Percentiles rank a stretch among this genome's conserved stretches.
These are phyloP conservation scores for Alternaria solani DNA, from an alignment of 2,329 filamentous ascomycete genomes.

Conservation along the genomic window DNA sequence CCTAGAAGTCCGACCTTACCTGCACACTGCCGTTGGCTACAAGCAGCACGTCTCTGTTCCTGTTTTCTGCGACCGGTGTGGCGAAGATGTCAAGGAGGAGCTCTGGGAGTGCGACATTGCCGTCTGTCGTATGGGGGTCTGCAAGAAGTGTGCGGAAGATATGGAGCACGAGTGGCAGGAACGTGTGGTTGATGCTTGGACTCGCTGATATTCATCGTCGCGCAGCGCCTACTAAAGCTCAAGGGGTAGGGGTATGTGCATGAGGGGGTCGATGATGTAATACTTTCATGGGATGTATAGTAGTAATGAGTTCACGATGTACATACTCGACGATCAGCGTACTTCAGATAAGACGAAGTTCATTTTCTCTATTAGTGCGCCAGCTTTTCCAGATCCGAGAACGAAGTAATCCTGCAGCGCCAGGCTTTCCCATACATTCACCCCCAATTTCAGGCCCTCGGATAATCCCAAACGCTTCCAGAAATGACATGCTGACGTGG, in stretches of 20 bases:
- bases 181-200: slow-evolving; percentile 12
- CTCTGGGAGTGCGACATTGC: slow-evolving; percentile 33
- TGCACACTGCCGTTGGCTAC: slow-evolving; percentile 16
- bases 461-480: background rate
- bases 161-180: slow-evolving; percentile 30
- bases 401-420: background rate
- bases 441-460: background rate
- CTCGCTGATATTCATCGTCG: background rate
- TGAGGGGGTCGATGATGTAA: background rate
- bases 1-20: slow-evolving; percentile 26
- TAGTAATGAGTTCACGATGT: background rate
- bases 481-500: accelerated
- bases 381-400: background rate
- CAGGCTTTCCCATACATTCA: background rate
- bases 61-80: slow-evolving; percentile 31
- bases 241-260: background rate
- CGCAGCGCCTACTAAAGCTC: background rate
- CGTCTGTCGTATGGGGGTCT: slow-evolving; percentile 29
- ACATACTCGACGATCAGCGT: background rate
- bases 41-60: slow-evolving; percentile 29
- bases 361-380: background rate
- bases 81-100: slow-evolving; percentile 22
- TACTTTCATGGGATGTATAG: background rate
- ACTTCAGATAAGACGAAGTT: background rate
- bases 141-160: slow-evolving; percentile 25